Percentiles rank a stretch among this genome's conserved stretches.
These are phyloP conservation scores for Geotrichum carabidarum DNA, from an alignment of 1,139 yeast genomes.

Conservation along the genomic window DNA sequence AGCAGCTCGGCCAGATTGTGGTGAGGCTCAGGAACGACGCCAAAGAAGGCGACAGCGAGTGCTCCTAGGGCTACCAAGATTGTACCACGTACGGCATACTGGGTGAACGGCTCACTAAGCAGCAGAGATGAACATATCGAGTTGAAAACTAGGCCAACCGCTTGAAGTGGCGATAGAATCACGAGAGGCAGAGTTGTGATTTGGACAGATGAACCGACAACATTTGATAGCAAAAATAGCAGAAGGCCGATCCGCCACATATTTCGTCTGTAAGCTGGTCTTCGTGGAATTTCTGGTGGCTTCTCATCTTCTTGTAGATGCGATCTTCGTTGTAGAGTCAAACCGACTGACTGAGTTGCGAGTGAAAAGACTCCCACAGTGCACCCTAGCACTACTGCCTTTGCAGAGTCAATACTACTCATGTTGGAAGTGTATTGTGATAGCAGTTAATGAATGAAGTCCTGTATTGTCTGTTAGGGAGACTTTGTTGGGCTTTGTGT, in stretches of 20 bases:
- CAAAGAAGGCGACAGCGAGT: constrained; percentile 70
- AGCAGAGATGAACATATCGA: constrained; percentile 67
- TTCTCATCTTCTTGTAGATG: constrained; percentile 41
- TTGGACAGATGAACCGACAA: constrained; percentile 78
- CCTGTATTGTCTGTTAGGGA: no score
- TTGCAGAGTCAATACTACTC: constrained; percentile 13
- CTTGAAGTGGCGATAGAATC: constrained; percentile 75
- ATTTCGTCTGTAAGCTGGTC: constrained; percentile 50
- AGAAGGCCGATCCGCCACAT: constrained; percentile 74
- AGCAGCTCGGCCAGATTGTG: constrained; percentile 47
- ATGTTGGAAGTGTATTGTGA: background rate
- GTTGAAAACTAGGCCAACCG: constrained; percentile 84
- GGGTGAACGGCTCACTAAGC: constrained; percentile 64
- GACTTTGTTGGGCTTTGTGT: no score
- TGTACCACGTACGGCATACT: constrained; percentile 58
- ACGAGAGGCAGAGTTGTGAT: constrained; percentile 79
- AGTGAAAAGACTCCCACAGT: constrained; percentile 72
- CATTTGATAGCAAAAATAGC: constrained; percentile 66
- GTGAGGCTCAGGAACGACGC: constrained; percentile 52
- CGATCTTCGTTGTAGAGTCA: constrained; percentile 77
- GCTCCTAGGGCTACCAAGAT: constrained; percentile 69
- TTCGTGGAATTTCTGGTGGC: constrained; percentile 29
- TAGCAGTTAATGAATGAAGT: no score
- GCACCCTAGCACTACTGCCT: constrained; percentile 49
- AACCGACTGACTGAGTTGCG: constrained; percentile 76